These are phyloP conservation scores for Ophiostoma australiae DNA, from an alignment of 2,329 filamentous ascomycete genomes.

Conservation along the genomic window DNA sequence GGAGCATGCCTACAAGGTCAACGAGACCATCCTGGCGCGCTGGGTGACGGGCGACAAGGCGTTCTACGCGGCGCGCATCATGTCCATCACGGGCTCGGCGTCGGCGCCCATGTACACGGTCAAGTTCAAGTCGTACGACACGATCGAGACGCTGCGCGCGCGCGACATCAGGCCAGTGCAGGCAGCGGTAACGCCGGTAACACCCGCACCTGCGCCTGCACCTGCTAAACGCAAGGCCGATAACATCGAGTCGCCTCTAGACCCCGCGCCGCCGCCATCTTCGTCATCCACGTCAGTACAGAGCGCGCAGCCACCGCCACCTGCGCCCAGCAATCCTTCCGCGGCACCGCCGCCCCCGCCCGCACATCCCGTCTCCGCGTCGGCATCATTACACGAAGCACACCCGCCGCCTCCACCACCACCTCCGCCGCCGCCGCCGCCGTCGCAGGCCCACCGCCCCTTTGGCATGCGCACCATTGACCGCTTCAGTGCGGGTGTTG, in stretches of 20 bases:
- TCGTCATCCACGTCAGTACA: conserved; percentile 21
- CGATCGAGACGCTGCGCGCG: conserved; percentile 72
- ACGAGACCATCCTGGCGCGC: conserved; percentile 84
- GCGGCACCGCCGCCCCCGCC: conserved; percentile 30
- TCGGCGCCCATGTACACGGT: conserved; percentile 88
- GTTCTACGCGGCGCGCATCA: conserved; percentile 90
- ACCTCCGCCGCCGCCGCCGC: conserved; percentile 33
- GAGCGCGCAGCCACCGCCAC: not conserved
- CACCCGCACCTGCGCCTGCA: not conserved
- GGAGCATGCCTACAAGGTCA: conserved; percentile 61
- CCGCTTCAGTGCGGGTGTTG: conserved; percentile 42
- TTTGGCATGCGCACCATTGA: conserved; percentile 25
- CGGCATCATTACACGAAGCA: conserved; percentile 29
- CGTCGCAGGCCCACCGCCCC: conserved; percentile 4
- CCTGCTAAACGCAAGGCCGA: conserved; percentile 75
- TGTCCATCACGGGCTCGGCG: conserved; percentile 87
- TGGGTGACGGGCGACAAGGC: conserved; percentile 84
- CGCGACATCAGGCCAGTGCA: conserved; percentile 74
- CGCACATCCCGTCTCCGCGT: not conserved
- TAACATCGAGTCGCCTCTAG: conserved; percentile 42
- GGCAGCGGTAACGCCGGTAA: not conserved
- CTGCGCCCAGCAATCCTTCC: not conserved
- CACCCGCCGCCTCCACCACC: conserved; percentile 30
- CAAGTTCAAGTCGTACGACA: conserved; percentile 88
- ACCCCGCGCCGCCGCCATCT: not conserved